Percentiles rank a stretch among this genome's conserved stretches.
Conservation (phyloP, 2,329 filamentous ascomycete species). For the Graphilbum sp. region DNA sequence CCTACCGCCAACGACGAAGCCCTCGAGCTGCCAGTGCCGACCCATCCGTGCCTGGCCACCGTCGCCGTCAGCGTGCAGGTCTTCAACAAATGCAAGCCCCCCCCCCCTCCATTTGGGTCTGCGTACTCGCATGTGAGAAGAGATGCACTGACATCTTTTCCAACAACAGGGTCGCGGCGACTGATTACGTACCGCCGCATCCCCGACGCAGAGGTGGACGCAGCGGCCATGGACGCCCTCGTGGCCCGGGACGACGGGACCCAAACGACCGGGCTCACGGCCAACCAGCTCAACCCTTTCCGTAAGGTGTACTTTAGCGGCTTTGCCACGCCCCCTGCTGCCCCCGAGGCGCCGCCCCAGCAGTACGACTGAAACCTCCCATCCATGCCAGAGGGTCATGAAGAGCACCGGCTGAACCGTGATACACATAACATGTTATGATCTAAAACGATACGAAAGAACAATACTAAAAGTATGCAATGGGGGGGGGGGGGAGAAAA, state of each 20-base stretch:
- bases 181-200: constrained; percentile 73
- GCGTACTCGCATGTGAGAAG: no score
- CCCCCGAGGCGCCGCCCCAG: no score
- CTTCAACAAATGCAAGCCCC: constrained; percentile 66
- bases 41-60: constrained; percentile 58
- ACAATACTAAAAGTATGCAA: no score
- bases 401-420: no score
- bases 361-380: no score
- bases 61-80: constrained; percentile 65
- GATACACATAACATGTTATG: no score
- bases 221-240: constrained; percentile 19
- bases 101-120: no score
- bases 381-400: no score
- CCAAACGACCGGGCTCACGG: constrained; percentile 27
- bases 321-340: constrained; percentile 21
- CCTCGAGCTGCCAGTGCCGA: constrained; percentile 59
- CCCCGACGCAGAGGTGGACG: constrained; percentile 38
- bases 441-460: no score
- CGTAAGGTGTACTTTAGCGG: constrained; percentile 41
- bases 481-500: not conserved
- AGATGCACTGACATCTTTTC: not conserved
- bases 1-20: constrained; percentile 72
- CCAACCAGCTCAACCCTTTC: constrained; percentile 44
- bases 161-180: constrained; percentile 57
- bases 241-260: constrained; percentile 14